Percentiles rank a stretch among this genome's conserved stretches.
Conservation (phyloP, 1,284 basidiomycete genomes). For the Apiotrichum mycotoxinovorans region DNA sequence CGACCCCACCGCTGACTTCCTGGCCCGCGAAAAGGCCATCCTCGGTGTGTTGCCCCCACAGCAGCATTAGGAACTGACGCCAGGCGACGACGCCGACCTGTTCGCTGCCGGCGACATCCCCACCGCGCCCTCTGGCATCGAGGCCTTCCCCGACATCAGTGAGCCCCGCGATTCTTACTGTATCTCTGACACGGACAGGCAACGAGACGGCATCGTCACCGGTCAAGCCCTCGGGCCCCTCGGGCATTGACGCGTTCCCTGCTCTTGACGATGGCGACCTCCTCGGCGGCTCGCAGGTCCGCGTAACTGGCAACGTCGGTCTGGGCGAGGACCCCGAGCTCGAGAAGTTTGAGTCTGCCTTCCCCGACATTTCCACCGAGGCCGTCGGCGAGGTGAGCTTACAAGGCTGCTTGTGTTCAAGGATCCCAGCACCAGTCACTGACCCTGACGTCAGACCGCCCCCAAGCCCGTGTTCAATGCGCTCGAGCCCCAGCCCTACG, state of each 20-base stretch:
- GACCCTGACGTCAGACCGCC: slow-evolving; percentile 13
- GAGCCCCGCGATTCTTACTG: slow-evolving; percentile 2
- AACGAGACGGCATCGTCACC: slow-evolving; percentile 11
- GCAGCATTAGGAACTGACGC: not conserved
- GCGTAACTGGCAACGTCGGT: slow-evolving; percentile 65
- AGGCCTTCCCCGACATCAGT: slow-evolving; percentile 40
- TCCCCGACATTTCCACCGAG: slow-evolving; percentile 72
- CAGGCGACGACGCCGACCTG: slow-evolving; percentile 49
- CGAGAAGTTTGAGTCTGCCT: slow-evolving; percentile 84
- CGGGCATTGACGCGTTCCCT: slow-evolving; percentile 63
- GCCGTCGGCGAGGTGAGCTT: slow-evolving; percentile 14
- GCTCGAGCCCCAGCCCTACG: slow-evolving; percentile 44
- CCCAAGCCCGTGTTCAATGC: slow-evolving; percentile 47
- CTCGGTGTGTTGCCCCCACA: slow-evolving; percentile 44
- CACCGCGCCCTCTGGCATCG: slow-evolving; percentile 39
- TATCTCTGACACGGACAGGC: not conserved
- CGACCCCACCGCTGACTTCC: slow-evolving; percentile 51
- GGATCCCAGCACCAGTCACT: not conserved
- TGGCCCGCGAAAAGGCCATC: slow-evolving; percentile 48
- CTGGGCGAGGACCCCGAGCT: slow-evolving; percentile 62
- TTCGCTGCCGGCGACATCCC: slow-evolving; percentile 42
- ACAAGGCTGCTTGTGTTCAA: slow-evolving; percentile 1
- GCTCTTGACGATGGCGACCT: slow-evolving; percentile 52
- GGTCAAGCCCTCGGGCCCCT: slow-evolving; percentile 22
- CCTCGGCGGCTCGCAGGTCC: slow-evolving; percentile 54